These are phyloP conservation scores for Wallacemonas sp. DNA, from an alignment of 208 protist species.

Conservation along the genomic window DNA sequence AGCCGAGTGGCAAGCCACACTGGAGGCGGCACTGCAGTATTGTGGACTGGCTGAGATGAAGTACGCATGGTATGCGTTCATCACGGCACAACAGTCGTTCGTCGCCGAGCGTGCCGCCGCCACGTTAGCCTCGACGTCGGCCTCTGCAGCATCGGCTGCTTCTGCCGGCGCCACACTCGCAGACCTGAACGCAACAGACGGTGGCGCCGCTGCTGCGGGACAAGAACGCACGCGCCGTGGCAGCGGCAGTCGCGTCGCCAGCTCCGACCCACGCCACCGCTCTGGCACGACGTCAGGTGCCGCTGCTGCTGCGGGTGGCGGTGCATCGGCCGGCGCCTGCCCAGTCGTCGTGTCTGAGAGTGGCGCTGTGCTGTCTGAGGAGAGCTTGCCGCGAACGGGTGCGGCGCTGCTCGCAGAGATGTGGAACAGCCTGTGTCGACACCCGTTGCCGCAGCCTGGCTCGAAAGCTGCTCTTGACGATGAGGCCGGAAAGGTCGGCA, in stretches of 20 bases:
- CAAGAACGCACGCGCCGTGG: neutral
- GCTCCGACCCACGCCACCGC: conserved; percentile 4
- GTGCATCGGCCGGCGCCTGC: neutral
- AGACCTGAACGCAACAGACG: neutral
- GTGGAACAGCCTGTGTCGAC: conserved; percentile 3
- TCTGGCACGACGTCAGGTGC: neutral
- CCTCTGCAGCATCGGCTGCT: neutral
- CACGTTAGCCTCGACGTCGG: neutral
- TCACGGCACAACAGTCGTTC: conserved; percentile 4
- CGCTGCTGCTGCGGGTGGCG: neutral
- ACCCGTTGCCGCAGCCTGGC: conserved; percentile 3
- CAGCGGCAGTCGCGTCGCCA: neutral
- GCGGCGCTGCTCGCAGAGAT: conserved; percentile 2
- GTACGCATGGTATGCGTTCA: conserved; percentile 52
- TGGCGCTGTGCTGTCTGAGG: conserved; percentile 1
- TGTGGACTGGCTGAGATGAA: conserved; percentile 29
- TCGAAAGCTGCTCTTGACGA: conserved; percentile 3
- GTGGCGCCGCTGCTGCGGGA: neutral
- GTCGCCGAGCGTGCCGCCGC: neutral
- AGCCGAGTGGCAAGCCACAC: conserved; percentile 27
- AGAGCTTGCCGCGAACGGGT: neutral
- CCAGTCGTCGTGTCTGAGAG: conserved; percentile 9
- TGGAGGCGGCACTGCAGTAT: conserved; percentile 47
- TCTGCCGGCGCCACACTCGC: neutral
- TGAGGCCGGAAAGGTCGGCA: neutral